These are phyloP conservation scores for Cyclotella cryptica DNA, from an alignment of 108 stramenopile genomes.

Conservation along the genomic window DNA sequence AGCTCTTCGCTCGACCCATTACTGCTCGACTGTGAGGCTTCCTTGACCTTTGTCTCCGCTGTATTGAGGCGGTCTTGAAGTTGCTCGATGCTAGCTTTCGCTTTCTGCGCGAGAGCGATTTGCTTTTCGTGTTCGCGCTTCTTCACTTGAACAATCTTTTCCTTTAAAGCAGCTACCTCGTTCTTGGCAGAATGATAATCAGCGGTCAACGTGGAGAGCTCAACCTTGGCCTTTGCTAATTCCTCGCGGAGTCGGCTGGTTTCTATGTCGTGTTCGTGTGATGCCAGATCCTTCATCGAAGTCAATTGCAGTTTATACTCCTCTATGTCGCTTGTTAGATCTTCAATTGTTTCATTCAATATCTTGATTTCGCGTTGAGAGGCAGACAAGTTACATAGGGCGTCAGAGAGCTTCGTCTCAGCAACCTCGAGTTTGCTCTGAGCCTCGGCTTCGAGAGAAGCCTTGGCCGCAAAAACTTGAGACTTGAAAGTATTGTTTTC, in stretches of 20 bases:
- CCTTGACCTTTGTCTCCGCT: conserved; percentile 28
- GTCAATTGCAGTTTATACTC: conserved; percentile 38
- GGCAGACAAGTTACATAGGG: conserved; percentile 23
- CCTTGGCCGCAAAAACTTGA: conserved; percentile 50
- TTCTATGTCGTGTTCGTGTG: conserved; percentile 44
- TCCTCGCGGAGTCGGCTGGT: conserved; percentile 41
- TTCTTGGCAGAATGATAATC: conserved; percentile 47
- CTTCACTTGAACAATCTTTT: conserved; percentile 39
- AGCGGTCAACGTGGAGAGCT: conserved; percentile 31
- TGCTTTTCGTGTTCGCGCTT: conserved; percentile 44
- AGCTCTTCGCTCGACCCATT: conserved; percentile 10
- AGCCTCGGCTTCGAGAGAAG: conserved; percentile 45
- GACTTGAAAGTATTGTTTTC: conserved; percentile 40
- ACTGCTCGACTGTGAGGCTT: conserved; percentile 14
- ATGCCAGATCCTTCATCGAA: conserved; percentile 34
- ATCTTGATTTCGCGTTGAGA: conserved; percentile 44
- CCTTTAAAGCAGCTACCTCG: conserved; percentile 40
- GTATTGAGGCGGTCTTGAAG: conserved; percentile 13
- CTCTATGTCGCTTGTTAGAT: conserved; percentile 45
- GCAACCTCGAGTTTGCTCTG: conserved; percentile 33
- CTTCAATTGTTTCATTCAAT: conserved; percentile 36
- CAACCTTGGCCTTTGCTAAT: conserved; percentile 37
- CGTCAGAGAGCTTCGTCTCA: conserved; percentile 32
- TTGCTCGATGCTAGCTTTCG: conserved; percentile 30
- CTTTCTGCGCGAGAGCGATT: conserved; percentile 38